Conservation (phyloP, 2,329 filamentous ascomycete genomes). For the Chrysosporium keratinophilum region DNA sequence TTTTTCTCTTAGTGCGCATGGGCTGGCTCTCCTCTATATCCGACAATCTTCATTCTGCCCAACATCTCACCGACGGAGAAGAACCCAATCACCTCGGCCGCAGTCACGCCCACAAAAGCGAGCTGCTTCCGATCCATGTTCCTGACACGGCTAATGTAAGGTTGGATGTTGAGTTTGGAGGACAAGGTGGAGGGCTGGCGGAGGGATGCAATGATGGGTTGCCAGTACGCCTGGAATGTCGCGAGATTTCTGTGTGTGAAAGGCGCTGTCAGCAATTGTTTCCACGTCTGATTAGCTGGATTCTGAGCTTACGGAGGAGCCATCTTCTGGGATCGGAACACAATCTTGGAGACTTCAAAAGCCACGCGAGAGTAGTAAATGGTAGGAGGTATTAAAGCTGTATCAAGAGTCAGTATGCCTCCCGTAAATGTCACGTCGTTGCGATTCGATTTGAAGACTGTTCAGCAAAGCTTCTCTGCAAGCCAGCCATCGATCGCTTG, state of each 20-base stretch:
- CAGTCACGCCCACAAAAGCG: slow-evolving; percentile 62
- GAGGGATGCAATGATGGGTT: slow-evolving; percentile 59
- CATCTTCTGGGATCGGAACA: slow-evolving; percentile 86
- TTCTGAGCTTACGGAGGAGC: slow-evolving; percentile 67
- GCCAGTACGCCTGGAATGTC: slow-evolving; percentile 80
- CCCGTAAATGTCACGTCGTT: neutral
- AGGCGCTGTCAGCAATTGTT: slow-evolving; percentile 13
- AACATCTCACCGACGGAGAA: slow-evolving; percentile 98
- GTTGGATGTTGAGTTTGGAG: slow-evolving; percentile 20
- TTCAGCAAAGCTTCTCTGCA: neutral
- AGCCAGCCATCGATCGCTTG: neutral
- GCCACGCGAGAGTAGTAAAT: slow-evolving; percentile 88
- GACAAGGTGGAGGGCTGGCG: slow-evolving; percentile 58
- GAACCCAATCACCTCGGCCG: slow-evolving; percentile 85
- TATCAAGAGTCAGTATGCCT: neutral
- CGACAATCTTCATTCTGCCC: slow-evolving; percentile 86
- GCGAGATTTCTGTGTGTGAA: slow-evolving; percentile 52
- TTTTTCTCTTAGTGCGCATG: slow-evolving; percentile 29
- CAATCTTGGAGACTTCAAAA: slow-evolving; percentile 75
- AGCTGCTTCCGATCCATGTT: slow-evolving; percentile 63
- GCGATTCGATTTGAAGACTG: neutral
- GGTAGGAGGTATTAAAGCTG: slow-evolving; percentile 54
- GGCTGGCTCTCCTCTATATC: slow-evolving; percentile 64
- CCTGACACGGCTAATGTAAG: slow-evolving; percentile 45
- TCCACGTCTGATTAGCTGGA: neutral